These are phyloP conservation scores for Trametes meyenii DNA, from an alignment of 768 basidiomycete species.

Conservation along the genomic window DNA sequence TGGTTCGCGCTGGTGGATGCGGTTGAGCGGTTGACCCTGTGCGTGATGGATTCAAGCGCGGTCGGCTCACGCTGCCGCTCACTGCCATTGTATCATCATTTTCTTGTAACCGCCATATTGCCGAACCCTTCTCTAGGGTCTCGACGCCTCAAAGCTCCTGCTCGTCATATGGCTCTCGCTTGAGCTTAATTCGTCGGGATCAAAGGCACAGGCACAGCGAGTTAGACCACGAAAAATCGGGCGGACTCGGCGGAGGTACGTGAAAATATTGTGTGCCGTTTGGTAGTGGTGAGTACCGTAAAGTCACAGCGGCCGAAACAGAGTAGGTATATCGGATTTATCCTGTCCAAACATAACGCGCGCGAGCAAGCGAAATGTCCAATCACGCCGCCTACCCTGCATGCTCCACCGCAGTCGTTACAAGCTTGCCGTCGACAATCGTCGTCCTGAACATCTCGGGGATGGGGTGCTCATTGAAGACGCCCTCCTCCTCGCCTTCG, in stretches of 20 bases:
- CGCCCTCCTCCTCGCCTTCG: conserved; percentile 87
- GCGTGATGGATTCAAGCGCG: conserved; percentile 4
- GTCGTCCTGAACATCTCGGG: conserved; percentile 96
- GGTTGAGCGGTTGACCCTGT: not conserved
- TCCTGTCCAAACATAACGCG: not conserved
- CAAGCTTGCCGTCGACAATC: conserved; percentile 78
- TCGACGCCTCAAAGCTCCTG: conserved; percentile 1
- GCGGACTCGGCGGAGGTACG: no score
- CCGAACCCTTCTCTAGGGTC: not conserved
- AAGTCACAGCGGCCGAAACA: conserved; percentile 3
- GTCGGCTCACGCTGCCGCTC: conserved; percentile 1
- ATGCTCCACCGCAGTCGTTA: conserved; percentile 91
- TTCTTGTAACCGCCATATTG: not conserved
- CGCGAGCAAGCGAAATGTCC: conserved; percentile 2
- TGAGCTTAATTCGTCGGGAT: not conserved
- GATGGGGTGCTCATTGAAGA: conserved; percentile 86
- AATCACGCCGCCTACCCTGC: conserved; percentile 39
- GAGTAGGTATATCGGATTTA: conserved; percentile 11
- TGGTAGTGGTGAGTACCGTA: not conserved
- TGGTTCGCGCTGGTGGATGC: not conserved
- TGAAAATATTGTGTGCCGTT: not conserved
- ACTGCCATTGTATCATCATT: not conserved
- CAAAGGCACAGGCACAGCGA: not conserved
- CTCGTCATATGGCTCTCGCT: no score
- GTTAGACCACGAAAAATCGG: no score